phyloP scores from a whole-genome alignment of 768 basidiomycete species.

The Leccinellum albellum region DNA sequence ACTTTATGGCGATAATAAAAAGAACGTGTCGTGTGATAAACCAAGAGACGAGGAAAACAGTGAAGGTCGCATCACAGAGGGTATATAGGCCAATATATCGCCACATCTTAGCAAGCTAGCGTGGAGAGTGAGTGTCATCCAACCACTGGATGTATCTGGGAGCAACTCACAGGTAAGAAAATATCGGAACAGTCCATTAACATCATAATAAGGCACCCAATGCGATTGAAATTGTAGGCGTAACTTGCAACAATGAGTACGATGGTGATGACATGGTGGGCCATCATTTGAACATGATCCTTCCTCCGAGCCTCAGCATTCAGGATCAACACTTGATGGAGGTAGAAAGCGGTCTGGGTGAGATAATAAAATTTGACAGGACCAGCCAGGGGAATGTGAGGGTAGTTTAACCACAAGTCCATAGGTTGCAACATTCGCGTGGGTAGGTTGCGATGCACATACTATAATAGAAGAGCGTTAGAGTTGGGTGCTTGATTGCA shows the following conservation, averaged over 20 bases:
- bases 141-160: neutral
- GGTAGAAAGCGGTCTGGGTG: constrained; percentile 81
- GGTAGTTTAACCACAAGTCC: constrained; percentile 77
- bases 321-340: constrained; percentile 87
- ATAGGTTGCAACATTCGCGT: constrained; percentile 59
- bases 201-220: constrained; percentile 86
- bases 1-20: constrained; percentile 68
- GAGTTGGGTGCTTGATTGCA: neutral
- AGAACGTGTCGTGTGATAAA: constrained; percentile 83
- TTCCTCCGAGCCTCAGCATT: constrained; percentile 90
- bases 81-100: constrained; percentile 72
- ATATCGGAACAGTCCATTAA: constrained; percentile 96
- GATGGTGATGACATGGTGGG: constrained; percentile 90
- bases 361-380: constrained; percentile 90
- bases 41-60: constrained; percentile 85
- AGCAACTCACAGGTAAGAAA: constrained; percentile 71
- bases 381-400: constrained; percentile 74
- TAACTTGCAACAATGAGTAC: constrained; percentile 76
- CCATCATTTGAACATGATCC: constrained; percentile 95
- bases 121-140: neutral
- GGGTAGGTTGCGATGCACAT: constrained; percentile 71
- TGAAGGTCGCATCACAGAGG: constrained; percentile 74
- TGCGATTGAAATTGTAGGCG: constrained; percentile 76
- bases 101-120: constrained; percentile 88
- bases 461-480: constrained; percentile 44